phyloP scores from a whole-genome alignment of 2,329 filamentous ascomycete species.

The Paraphaeosphaeria sporulosa region DNA sequence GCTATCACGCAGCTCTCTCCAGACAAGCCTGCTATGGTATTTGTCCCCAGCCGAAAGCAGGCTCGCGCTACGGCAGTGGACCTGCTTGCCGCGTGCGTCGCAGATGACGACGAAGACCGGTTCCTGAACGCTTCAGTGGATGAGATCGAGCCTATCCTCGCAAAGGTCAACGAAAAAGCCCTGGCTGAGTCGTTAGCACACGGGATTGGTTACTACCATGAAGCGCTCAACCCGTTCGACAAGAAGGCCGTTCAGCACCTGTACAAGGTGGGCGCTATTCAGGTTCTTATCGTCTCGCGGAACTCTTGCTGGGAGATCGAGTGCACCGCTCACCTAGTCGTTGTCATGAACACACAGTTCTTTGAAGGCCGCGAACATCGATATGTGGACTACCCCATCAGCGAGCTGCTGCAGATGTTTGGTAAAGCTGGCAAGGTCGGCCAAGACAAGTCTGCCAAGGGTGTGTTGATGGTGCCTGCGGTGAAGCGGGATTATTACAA shows the following conservation, averaged over 20 bases:
- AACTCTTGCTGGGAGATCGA: constrained; percentile 98
- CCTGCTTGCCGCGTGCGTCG: constrained; percentile 83
- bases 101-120: constrained; percentile 90
- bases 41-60: constrained; percentile 93
- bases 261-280: constrained; percentile 87
- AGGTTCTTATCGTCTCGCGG: constrained; percentile 80
- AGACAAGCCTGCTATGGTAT: constrained; percentile 88
- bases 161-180: constrained; percentile 83
- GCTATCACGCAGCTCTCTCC: constrained; percentile 87
- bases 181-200: constrained; percentile 90
- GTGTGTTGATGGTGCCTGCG: constrained; percentile 94
- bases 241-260: constrained; percentile 94
- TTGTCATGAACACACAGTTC: constrained; percentile 98
- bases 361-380: constrained; percentile 96
- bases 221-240: constrained; percentile 86
- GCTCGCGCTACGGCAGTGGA: constrained; percentile 87
- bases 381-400: constrained; percentile 94
- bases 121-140: constrained; percentile 87
- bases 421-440: constrained; percentile 85
- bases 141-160: constrained; percentile 82
- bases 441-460: constrained; percentile 81
- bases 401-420: constrained; percentile 97
- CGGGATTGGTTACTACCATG: constrained; percentile 96
- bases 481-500: constrained; percentile 98
- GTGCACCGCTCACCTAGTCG: constrained; percentile 84